Evolutionary conservation across 1,284 basidiomycete genomes (phyloP).

Genomic region (Austroboletus olivaceoglutinosus): DNA sequence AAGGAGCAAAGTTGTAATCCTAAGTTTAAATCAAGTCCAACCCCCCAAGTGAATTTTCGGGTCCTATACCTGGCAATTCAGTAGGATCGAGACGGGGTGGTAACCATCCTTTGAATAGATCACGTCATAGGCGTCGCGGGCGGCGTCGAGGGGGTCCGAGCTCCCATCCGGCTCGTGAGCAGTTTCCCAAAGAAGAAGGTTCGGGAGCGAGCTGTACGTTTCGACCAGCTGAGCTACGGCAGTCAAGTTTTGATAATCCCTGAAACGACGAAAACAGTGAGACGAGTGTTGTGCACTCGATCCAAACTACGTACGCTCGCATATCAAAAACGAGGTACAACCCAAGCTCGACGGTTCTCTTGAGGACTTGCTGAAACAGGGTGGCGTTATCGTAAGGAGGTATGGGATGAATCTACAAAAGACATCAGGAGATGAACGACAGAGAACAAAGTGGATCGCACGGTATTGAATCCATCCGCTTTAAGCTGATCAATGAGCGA

Average conservation of each 20-base stretch:
- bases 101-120: slow-evolving; percentile 70
- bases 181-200: slow-evolving; percentile 74
- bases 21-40: not conserved
- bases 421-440: not conserved
- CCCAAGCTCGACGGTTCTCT: slow-evolving; percentile 18
- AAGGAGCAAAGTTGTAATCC: slow-evolving; percentile 63
- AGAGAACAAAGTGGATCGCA: not conserved
- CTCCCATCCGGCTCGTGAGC: slow-evolving; percentile 74
- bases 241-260: slow-evolving; percentile 56
- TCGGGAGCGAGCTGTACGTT: slow-evolving; percentile 58
- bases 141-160: slow-evolving; percentile 59
- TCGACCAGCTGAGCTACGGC: slow-evolving; percentile 63
- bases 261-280: slow-evolving; percentile 2
- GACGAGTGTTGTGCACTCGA: not conserved
- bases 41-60: not conserved
- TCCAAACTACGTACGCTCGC: slow-evolving; percentile 41
- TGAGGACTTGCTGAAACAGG: slow-evolving; percentile 22
- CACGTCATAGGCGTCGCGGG: slow-evolving; percentile 51
- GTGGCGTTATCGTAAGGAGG: slow-evolving; percentile 28
- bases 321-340: slow-evolving; percentile 32
- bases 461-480: slow-evolving; percentile 31
- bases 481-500: slow-evolving; percentile 20
- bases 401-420: slow-evolving; percentile 29
- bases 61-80: slow-evolving; percentile 56
- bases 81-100: slow-evolving; percentile 70